Percentiles rank a stretch among this genome's conserved stretches.
These are phyloP conservation scores for Penicillium arizonense DNA, from an alignment of 495 filamentous ascomycete species.

Conservation along the genomic window DNA sequence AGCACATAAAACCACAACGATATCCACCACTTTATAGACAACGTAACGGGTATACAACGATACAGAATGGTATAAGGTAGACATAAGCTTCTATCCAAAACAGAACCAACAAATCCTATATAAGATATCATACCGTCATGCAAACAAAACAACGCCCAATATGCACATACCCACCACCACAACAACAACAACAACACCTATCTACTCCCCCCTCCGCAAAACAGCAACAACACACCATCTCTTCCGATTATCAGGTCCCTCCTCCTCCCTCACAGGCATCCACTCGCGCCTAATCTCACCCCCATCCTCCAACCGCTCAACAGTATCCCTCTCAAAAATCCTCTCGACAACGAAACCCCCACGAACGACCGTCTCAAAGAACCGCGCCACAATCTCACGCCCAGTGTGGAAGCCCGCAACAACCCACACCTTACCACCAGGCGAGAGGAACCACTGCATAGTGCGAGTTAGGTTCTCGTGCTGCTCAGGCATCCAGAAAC, in stretches of 20 bases:
- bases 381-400: constrained; percentile 63
- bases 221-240: constrained; percentile 77
- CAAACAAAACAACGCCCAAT: neutral
- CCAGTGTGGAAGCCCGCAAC: constrained; percentile 86
- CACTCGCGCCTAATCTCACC: constrained; percentile 60
- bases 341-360: constrained; percentile 65
- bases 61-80: no score
- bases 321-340: constrained; percentile 73
- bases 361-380: constrained; percentile 62
- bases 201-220: constrained; percentile 42
- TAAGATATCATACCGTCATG: neutral
- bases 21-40: no score
- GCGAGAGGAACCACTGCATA: constrained; percentile 69
- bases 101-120: no score
- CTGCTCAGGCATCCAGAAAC: constrained; percentile 80
- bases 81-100: no score
- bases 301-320: constrained; percentile 53
- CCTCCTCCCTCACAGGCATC: constrained; percentile 51
- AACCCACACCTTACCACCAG: constrained; percentile 58
- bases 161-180: neutral
- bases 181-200: neutral
- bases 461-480: constrained; percentile 69
- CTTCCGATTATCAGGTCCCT: constrained; percentile 65
- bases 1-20: no score
- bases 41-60: no score